These are phyloP conservation scores for Botryosphaeria dothidea DNA, from an alignment of 2,329 filamentous ascomycete genomes.

Conservation along the genomic window DNA sequence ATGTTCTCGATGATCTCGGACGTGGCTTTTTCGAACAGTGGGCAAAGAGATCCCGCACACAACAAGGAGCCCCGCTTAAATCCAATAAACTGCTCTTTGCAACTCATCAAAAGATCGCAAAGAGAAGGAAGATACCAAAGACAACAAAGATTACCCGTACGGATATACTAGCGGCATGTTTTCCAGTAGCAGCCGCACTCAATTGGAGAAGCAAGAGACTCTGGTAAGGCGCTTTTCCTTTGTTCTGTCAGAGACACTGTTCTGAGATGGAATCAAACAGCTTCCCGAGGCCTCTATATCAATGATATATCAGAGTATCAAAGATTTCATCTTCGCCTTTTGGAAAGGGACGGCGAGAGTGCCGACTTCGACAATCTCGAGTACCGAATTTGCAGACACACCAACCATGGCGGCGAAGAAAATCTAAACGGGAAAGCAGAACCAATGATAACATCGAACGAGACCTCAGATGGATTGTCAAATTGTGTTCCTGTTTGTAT, in stretches of 20 bases:
- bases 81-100: too few species aligned
- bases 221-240: not conserved
- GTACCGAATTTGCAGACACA: not conserved
- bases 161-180: not conserved
- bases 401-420: too few species aligned
- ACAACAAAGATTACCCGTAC: too few species aligned
- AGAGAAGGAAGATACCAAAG: not conserved
- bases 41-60: too few species aligned
- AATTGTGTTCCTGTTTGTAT: too few species aligned
- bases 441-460: too few species aligned
- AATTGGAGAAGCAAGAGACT: not conserved
- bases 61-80: too few species aligned
- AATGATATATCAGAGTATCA: not conserved
- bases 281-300: not conserved
- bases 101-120: not conserved
- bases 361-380: not conserved
- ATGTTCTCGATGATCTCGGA: too few species aligned
- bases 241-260: not conserved
- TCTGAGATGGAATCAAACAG: not conserved
- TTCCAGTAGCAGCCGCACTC: slow-evolving; percentile 1
- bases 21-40: too few species aligned
- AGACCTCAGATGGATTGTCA: too few species aligned
- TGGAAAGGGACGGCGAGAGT: not conserved
- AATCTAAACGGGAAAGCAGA: too few species aligned
- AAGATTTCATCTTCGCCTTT: not conserved